Evolutionary conservation across 345 rosid genomes (phyloP).

Genomic region (Xanthoceras sorbifolium): DNA sequence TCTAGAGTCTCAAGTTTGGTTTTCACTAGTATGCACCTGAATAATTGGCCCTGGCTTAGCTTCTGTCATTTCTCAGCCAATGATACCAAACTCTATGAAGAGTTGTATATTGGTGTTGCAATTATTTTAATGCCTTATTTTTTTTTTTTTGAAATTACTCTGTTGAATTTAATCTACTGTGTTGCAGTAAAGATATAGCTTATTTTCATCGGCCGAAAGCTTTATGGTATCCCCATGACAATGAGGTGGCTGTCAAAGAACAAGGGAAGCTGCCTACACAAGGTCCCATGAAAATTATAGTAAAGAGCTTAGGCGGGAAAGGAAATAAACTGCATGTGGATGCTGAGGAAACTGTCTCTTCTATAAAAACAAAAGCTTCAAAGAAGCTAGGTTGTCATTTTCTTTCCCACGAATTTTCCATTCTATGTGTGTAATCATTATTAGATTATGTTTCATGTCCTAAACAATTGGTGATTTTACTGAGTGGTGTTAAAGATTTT

Average conservation of each 20-base stretch:
- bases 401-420: constrained; percentile 15
- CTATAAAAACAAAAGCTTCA: constrained; percentile 85
- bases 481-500: background rate
- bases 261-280: constrained; percentile 76
- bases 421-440: background rate
- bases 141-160: background rate
- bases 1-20: too few relatives aligned
- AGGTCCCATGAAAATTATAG: constrained; percentile 82
- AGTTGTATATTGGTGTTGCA: background rate
- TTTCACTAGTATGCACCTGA: too few relatives aligned
- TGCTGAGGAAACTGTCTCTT: constrained; percentile 75
- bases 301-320: constrained; percentile 98
- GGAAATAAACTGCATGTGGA: constrained; percentile 91
- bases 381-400: constrained; percentile 83
- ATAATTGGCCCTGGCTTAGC: too few relatives aligned
- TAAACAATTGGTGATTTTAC: constrained; percentile 15
- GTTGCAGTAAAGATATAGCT: constrained; percentile 85
- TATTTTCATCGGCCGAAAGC: constrained; percentile 96
- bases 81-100: too few relatives aligned
- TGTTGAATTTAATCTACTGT: constrained; percentile 13
- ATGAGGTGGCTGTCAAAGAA: constrained; percentile 86
- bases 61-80: too few relatives aligned
- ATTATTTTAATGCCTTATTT: background rate
- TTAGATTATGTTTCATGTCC: constrained; percentile 1
- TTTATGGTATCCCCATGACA: constrained; percentile 93